Percentiles rank a stretch among this genome's conserved stretches.
phyloP scores from a whole-genome alignment of 371 early-diverging fungal genomes.

The Basidiobolus meristosporus region DNA sequence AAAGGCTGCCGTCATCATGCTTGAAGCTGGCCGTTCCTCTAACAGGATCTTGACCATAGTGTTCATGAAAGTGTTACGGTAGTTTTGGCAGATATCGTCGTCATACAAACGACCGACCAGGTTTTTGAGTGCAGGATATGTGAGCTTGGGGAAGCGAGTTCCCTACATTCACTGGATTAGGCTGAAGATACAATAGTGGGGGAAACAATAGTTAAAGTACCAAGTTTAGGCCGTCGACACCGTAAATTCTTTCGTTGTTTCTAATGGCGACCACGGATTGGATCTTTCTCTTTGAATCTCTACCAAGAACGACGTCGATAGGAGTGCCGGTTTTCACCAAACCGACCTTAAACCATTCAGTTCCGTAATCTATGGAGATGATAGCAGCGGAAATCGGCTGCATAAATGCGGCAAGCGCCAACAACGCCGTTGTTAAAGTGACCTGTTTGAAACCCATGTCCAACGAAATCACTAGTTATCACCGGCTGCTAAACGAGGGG shows the following conservation, averaged over 20 bases:
- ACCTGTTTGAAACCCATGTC: too few relatives aligned
- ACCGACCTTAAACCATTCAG: constrained; percentile 90
- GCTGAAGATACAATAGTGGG: background rate
- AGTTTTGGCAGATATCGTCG: constrained; percentile 43
- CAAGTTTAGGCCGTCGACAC: constrained; percentile 66
- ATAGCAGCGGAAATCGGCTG: constrained; percentile 28
- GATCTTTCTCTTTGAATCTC: constrained; percentile 90
- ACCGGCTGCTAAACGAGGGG: too few relatives aligned
- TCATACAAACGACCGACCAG: constrained; percentile 57
- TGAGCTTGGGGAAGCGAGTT: constrained; percentile 65
- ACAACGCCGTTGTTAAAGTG: too few relatives aligned
- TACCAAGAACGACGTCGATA: constrained; percentile 83
- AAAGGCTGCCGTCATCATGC: constrained; percentile 23
- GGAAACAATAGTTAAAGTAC: constrained; percentile 15
- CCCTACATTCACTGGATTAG: constrained; percentile 21
- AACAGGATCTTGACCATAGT: constrained; percentile 36
- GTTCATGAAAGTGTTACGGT: constrained; percentile 47
- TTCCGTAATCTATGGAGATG: constrained; percentile 90
- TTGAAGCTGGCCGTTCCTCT: constrained; percentile 43
- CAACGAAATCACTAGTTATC: too few relatives aligned
- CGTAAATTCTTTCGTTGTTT: constrained; percentile 66
- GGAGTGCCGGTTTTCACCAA: constrained; percentile 81
- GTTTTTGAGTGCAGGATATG: constrained; percentile 64
- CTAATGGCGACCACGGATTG: constrained; percentile 62
- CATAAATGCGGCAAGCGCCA: too few relatives aligned